Evolutionary conservation across 2,329 filamentous ascomycete genomes (phyloP), one percentile per base, ranked within the genome.

Genomic region (Neoascochyta sp.): DNA sequence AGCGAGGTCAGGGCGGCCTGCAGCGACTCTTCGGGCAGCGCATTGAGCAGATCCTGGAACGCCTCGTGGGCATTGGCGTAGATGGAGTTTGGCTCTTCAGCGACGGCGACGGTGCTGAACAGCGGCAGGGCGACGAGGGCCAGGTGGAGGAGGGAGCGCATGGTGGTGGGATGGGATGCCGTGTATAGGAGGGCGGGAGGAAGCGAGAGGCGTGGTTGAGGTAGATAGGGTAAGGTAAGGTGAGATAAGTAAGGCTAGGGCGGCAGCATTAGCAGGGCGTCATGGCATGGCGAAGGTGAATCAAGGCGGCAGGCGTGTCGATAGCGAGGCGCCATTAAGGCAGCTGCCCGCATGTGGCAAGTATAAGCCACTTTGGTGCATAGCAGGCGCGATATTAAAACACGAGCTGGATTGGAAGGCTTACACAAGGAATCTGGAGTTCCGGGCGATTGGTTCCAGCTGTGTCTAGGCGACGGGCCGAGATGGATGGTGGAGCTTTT

Each of bases 1-100:
- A 76, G 73, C 39, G 71, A 67, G 57, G 84, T 79, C 17, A 88
- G 69, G 30, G 83, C 75, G 25, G 74, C 73, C 57, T 86, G 80
- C 31, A 89, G 66, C 22, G 75, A 71, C 27, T 76, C 69, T 32
- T 73, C 71, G 13, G 80, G 75, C 33, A 81, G 64, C 14, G 69
- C 68, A 39, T 73, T 67, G 31, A 81, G 63, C 32, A 80, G 59
- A 36, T 76, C 69, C 42, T 73, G 68, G 62, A 81, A 75, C 11
- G 60, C 63, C 32, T 63, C 51, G 11, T 62, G 51, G n/a, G 52
- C 54, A 27, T 53, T 54, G 15, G 54, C 47, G 36, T 60, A 60
- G 42, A 54, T 43, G 27, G 43, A 41, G 13, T 40, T 42, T 8
- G 52, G 35, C 22, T 50, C 36, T 13, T 47, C 32, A 27, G 45